Evolutionary conservation across 2,329 filamentous ascomycete genomes (phyloP).

Genomic region (Penicillium carneum): DNA sequence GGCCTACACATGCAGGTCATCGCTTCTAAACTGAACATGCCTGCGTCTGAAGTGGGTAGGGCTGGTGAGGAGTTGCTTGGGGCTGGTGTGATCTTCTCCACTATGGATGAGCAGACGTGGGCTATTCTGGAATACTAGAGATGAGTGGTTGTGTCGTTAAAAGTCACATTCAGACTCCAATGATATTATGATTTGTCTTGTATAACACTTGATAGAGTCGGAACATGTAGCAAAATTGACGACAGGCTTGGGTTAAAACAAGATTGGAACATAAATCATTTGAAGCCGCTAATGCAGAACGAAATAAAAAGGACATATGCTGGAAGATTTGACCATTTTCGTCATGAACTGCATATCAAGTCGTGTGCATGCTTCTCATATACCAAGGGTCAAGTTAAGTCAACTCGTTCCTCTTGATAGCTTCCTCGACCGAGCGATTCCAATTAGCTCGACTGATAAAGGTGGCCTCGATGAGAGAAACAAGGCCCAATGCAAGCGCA

Average conservation of each 20-base stretch:
- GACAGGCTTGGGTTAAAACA: not conserved
- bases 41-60: constrained; percentile 72
- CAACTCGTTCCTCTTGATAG: constrained; percentile 61
- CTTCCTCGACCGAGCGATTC: constrained; percentile 67
- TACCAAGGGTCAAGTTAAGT: constrained; percentile 18
- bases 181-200: constrained; percentile 37
- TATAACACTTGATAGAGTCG: not conserved
- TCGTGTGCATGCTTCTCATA: not conserved
- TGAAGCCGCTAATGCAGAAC: not conserved
- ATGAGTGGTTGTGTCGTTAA: constrained; percentile 35
- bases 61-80: constrained; percentile 82
- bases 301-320: not conserved
- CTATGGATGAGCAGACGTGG: constrained; percentile 91
- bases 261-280: not conserved
- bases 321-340: not conserved
- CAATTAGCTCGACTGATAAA: constrained; percentile 65
- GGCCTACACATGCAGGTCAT: constrained; percentile 83
- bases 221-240: not conserved
- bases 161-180: constrained; percentile 27
- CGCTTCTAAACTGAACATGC: constrained; percentile 69
- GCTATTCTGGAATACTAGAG: constrained; percentile 71
- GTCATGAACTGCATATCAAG: constrained; percentile 8
- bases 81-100: constrained; percentile 82
- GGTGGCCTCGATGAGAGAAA: constrained; percentile 62
- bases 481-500: constrained; percentile 71